Percentiles rank a stretch among this genome's conserved stretches.
Evolutionary conservation across 2,329 filamentous ascomycete species (phyloP).

Genomic region (Cercospora sp.): DNA sequence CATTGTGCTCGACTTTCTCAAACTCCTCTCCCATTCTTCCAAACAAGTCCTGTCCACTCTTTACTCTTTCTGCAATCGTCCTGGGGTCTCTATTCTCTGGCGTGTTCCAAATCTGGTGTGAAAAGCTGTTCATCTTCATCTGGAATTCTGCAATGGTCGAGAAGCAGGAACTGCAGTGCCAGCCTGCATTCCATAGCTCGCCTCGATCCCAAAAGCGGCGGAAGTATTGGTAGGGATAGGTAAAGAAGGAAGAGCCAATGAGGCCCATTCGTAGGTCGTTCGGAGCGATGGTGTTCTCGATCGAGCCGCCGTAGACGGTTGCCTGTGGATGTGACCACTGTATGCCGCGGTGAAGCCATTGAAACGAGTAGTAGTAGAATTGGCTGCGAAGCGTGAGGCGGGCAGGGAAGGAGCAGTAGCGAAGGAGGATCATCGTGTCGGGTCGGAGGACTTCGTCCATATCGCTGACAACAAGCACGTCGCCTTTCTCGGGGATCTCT

Average conservation of each 20-base stretch:
- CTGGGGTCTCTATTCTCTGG: slow-evolving; percentile 49
- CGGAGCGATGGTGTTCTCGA: slow-evolving; percentile 51
- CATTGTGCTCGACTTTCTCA: slow-evolving; percentile 51
- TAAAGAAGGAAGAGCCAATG: slow-evolving; percentile 44
- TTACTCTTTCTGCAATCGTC: slow-evolving; percentile 53
- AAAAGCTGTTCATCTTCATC: slow-evolving; percentile 59
- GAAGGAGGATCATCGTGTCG: slow-evolving; percentile 28
- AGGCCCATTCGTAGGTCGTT: slow-evolving; percentile 53
- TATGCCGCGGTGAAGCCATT: slow-evolving; percentile 30
- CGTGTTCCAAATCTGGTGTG: slow-evolving; percentile 56
- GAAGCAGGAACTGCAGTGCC: slow-evolving; percentile 65
- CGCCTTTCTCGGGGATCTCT: slow-evolving; percentile 47
- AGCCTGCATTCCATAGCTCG: slow-evolving; percentile 53
- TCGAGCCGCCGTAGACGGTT: slow-evolving; percentile 53
- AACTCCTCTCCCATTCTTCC: slow-evolving; percentile 54
- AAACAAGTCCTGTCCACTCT: slow-evolving; percentile 57
- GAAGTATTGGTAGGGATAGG: slow-evolving; percentile 41
- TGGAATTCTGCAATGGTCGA: slow-evolving; percentile 56
- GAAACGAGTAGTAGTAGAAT: slow-evolving; percentile 36
- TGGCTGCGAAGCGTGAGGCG: slow-evolving; percentile 32
- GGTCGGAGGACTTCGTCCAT: slow-evolving; percentile 60
- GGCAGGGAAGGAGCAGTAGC: slow-evolving; percentile 31
- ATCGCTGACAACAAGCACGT: slow-evolving; percentile 61
- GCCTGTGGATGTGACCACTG: slow-evolving; percentile 62
- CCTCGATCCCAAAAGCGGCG: slow-evolving; percentile 44